These are phyloP conservation scores for Aspergillus pseudoviridinutans DNA, from an alignment of 2,329 filamentous ascomycete genomes.

Conservation along the genomic window DNA sequence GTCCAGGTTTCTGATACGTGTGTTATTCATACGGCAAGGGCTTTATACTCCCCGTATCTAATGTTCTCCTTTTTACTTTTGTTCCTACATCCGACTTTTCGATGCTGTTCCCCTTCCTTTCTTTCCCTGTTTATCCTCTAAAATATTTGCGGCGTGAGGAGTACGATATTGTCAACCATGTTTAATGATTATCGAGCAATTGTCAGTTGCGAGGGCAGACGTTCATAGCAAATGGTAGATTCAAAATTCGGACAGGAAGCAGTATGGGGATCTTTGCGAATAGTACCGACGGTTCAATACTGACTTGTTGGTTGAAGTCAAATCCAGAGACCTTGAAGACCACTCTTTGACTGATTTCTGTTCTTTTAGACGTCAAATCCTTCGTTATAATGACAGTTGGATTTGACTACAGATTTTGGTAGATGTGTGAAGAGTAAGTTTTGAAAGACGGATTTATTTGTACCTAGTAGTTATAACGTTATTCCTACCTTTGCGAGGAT, in stretches of 20 bases:
- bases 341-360: neutral
- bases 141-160: conserved; percentile 17
- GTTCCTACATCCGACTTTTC: neutral
- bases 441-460: neutral
- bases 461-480: too few species aligned
- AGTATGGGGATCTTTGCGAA: neutral
- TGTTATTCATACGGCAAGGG: neutral
- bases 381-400: neutral
- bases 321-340: neutral
- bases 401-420: neutral
- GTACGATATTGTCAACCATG: conserved; percentile 14
- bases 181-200: conserved; percentile 3
- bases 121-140: conserved; percentile 17
- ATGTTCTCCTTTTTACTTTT: conserved; percentile 9
- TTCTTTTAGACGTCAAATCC: neutral
- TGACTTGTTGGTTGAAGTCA: too few species aligned
- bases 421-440: neutral
- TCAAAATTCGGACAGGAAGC: neutral
- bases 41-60: neutral
- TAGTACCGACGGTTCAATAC: neutral
- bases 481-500: too few species aligned
- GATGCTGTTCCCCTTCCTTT: conserved; percentile 7
- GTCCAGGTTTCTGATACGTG: neutral
- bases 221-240: neutral
- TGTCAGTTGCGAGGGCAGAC: neutral